Evolutionary conservation across 2,329 filamentous ascomycete species (phyloP).

Genomic region (Aspergillus arachidicola): DNA sequence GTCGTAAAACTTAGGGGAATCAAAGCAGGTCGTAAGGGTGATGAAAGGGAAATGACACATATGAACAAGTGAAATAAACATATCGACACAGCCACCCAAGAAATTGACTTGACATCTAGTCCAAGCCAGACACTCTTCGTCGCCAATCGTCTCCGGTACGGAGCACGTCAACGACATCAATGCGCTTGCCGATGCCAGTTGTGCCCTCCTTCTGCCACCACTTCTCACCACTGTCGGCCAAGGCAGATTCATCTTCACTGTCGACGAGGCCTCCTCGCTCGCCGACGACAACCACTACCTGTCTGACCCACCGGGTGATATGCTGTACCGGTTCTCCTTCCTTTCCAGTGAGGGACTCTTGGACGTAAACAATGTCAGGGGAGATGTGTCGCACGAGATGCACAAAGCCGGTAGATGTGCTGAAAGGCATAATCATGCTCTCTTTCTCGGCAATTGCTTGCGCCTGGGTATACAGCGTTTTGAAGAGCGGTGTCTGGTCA

Average conservation of each 20-base stretch:
- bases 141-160: slow-evolving; percentile 86
- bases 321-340: slow-evolving; percentile 74
- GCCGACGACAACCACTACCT: slow-evolving; percentile 61
- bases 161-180: slow-evolving; percentile 83
- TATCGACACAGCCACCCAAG: slow-evolving; percentile 26
- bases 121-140: slow-evolving; percentile 70
- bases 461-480: slow-evolving; percentile 79
- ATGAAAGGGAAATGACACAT: slow-evolving; percentile 2
- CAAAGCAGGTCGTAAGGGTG: slow-evolving; percentile 26
- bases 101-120: slow-evolving; percentile 36
- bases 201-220: slow-evolving; percentile 73
- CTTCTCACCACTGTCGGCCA: slow-evolving; percentile 41
- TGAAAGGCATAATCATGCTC: slow-evolving; percentile 86
- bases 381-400: slow-evolving; percentile 85
- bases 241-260: slow-evolving; percentile 64
- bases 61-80: slow-evolving; percentile 10
- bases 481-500: slow-evolving; percentile 65
- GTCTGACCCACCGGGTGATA: slow-evolving; percentile 63
- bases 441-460: slow-evolving; percentile 79
- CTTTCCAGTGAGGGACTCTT: slow-evolving; percentile 77
- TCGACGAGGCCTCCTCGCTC: slow-evolving; percentile 75
- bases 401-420: slow-evolving; percentile 76
- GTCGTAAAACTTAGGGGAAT: slow-evolving; percentile 22
- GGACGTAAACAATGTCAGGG: slow-evolving; percentile 84
- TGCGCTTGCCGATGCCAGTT: slow-evolving; percentile 82